These are phyloP conservation scores for Salix udensis DNA, from an alignment of 345 rosid genomes.

Conservation along the genomic window DNA sequence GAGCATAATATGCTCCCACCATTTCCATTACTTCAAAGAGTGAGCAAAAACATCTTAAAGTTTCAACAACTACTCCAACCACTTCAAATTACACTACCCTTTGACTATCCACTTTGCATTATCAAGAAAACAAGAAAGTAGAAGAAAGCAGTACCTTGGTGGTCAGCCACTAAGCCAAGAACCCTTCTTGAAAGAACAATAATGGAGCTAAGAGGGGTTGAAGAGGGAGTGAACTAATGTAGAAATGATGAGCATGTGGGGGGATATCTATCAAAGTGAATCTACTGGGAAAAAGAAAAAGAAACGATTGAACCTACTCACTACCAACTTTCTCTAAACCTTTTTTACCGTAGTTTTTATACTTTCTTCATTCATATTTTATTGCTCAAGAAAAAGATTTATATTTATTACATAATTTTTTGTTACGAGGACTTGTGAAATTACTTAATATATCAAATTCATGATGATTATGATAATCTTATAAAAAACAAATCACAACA, in stretches of 20 bases:
- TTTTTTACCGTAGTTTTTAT: not conserved
- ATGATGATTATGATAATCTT: too few species aligned
- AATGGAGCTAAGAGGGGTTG: not conserved
- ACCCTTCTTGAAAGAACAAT: not conserved
- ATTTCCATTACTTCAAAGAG: constrained; percentile 19
- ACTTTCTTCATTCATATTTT: not conserved
- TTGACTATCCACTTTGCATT: not conserved
- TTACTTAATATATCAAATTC: too few species aligned
- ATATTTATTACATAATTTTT: too few species aligned
- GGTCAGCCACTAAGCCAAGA: not conserved
- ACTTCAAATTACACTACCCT: constrained; percentile 13
- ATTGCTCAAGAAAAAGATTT: too few species aligned
- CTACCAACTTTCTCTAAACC: not conserved
- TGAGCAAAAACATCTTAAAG: constrained; percentile 9
- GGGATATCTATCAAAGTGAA: not conserved
- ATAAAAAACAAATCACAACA: too few species aligned
- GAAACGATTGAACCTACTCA: not conserved
- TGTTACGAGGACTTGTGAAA: too few species aligned
- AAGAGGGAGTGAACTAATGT: not conserved
- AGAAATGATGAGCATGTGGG: not conserved
- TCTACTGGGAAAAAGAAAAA: not conserved
- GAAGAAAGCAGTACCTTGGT: not conserved
- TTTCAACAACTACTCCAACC: constrained; percentile 40
- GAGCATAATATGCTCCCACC: not conserved
- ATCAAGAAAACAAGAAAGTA: not conserved